A percentile compares a stretch with the other conserved stretches of the same genome.
phyloP scores from a whole-genome alignment of 768 basidiomycete species.

The Rubroboletus pulcherrimus region DNA sequence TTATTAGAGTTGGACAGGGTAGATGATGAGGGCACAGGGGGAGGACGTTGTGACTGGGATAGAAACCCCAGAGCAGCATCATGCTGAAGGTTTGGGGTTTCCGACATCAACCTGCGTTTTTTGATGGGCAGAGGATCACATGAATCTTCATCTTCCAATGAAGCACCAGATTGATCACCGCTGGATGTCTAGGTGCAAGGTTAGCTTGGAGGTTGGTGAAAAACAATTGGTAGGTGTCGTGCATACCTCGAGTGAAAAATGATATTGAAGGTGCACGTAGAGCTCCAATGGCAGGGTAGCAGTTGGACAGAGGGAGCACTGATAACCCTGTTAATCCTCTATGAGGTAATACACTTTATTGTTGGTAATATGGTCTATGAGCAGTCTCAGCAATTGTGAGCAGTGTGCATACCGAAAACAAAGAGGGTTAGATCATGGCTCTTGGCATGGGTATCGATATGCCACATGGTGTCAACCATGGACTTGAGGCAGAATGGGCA shows the following conservation, averaged over 20 bases:
- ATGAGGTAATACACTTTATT: not conserved
- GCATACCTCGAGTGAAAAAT: not conserved
- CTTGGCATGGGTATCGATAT: not conserved
- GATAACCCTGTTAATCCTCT: not conserved
- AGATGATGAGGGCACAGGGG: no score
- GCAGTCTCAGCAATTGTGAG: not conserved
- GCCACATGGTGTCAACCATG: not conserved
- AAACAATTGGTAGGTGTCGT: no score
- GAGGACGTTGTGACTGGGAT: no score
- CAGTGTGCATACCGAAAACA: not conserved
- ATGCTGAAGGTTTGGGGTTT: no score
- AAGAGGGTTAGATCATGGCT: not conserved
- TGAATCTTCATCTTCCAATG: no score
- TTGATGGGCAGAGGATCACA: no score
- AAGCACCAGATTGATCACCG: no score
- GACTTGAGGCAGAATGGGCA: not conserved
- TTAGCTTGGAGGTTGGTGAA: no score
- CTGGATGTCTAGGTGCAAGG: no score
- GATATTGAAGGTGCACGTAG: not conserved
- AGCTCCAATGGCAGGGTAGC: not conserved
- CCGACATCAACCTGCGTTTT: no score
- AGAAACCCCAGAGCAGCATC: no score
- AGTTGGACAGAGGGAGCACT: not conserved
- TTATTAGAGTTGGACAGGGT: no score
- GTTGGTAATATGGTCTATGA: not conserved